Base-by-base conservation (phyloP, 192 early-diverging fungal genomes). In the Pilobolus umbonatus region DNA sequence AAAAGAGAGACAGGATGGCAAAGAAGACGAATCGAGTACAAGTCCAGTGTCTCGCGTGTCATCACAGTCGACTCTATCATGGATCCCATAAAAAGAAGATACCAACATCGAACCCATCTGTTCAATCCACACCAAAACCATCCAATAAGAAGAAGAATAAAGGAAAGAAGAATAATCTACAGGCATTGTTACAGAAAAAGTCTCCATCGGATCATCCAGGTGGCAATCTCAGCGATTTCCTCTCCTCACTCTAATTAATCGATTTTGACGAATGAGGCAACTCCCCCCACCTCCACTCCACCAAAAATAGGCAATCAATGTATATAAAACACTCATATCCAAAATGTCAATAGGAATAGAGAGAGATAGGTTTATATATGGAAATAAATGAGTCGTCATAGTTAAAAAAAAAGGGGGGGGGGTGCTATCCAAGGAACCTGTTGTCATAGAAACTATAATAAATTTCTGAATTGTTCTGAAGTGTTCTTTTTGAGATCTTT, bases 61-160 rank as follows among this genome's bases (percentile, higher is more conserved):
- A 11, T 11, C 26, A 38, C 36, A 25, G 17, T 36, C 14, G 32
- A 53, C n/a, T 53, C 4, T 53, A 19, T 14, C 12, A 34, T 28
- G 51, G 49, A 51, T 28, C 28, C 0, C 32, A 22, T 5, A 51
- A 31, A 15, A 47, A 47, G 5, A 47, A 47, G 22, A 25, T 28
- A 17, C 45, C 45, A 5, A 17, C 9, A 26, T 14, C 17, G 14
- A 32, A 6, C 17, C n/a, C 49, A 4, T 14, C 30, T 5, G 49
- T n/a, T 4, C 3, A 2, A 8, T 7, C 49, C 7, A 11, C 11
- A 34, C 7, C 49, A 29, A 17, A 5, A 26, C 9, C 8, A n/a
- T 6, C 49, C 3, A 53, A 53, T 36, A 53, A 53, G 51, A 53
- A 53, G 30, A 53, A 53, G 22, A 53, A 53, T 5, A 53, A 53